Evolutionary conservation across 192 early-diverging fungal species (phyloP).

Genomic region (Podila horticola): DNA sequence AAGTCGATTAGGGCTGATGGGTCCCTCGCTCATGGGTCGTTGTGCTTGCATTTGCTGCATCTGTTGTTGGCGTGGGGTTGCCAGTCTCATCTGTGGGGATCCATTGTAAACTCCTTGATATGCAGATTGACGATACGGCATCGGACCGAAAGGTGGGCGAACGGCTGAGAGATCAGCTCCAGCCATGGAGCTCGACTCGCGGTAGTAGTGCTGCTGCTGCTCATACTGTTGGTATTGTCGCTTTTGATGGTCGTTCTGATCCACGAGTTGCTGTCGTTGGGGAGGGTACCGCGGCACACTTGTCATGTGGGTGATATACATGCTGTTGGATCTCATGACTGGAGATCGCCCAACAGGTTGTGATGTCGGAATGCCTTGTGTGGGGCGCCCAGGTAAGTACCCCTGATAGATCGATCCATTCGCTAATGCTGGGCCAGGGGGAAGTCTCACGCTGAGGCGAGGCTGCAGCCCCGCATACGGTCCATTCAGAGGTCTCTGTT

Average conservation of each 20-base stretch:
- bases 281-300: conserved; percentile 1
- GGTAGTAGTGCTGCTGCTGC: conserved; percentile 36
- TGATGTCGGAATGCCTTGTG: background rate
- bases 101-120: conserved; percentile 16
- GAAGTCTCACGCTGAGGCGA: background rate
- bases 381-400: no score
- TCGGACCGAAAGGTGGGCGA: background rate
- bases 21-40: conserved; percentile 12
- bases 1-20: conserved; percentile 12
- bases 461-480: background rate
- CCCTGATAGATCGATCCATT: no score
- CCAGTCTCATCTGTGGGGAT: background rate
- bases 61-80: conserved; percentile 7
- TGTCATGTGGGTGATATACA: conserved; percentile 2
- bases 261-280: conserved; percentile 14
- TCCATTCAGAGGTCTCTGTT: background rate
- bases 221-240: conserved; percentile 28
- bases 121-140: conserved; percentile 9
- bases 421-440: background rate
- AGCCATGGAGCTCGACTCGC: conserved; percentile 2
- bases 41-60: conserved; percentile 24
- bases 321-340: conserved; percentile 16
- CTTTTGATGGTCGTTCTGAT: conserved; percentile 18
- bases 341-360: background rate
- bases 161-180: background rate